Conservation (phyloP, 129 eudicot species). For the Silybum marianum region DNA sequence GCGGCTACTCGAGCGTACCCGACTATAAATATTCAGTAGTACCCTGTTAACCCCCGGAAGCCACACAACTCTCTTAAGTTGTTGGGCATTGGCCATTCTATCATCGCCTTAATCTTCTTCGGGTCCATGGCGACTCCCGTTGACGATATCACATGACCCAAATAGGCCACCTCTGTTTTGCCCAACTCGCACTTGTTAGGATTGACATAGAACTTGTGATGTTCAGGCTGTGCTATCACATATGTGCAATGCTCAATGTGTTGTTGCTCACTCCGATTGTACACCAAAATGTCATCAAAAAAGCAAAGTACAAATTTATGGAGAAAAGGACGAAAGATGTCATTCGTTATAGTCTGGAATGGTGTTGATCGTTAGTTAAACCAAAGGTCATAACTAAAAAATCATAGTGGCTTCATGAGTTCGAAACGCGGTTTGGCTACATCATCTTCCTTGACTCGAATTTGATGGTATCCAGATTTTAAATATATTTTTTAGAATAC, state of each 20-base stretch:
- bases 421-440: too few species aligned
- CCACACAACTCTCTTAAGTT: background rate
- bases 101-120: background rate
- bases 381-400: too few species aligned
- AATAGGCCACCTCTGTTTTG: background rate
- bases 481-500: too few species aligned
- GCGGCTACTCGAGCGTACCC: background rate
- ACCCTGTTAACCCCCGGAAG: background rate
- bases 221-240: background rate
- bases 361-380: too few species aligned
- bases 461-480: too few species aligned
- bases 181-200: background rate
- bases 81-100: background rate
- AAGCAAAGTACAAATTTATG: background rate
- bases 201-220: background rate
- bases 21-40: background rate
- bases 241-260: background rate
- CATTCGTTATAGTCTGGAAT: too few species aligned
- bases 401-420: too few species aligned
- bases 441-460: too few species aligned
- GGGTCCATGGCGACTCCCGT: background rate
- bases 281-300: background rate
- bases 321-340: background rate
- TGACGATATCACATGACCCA: background rate
- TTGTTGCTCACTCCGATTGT: background rate